Evolutionary conservation across 805 yeast genomes (phyloP).

Genomic region (Wickerhamiella siamensis): DNA sequence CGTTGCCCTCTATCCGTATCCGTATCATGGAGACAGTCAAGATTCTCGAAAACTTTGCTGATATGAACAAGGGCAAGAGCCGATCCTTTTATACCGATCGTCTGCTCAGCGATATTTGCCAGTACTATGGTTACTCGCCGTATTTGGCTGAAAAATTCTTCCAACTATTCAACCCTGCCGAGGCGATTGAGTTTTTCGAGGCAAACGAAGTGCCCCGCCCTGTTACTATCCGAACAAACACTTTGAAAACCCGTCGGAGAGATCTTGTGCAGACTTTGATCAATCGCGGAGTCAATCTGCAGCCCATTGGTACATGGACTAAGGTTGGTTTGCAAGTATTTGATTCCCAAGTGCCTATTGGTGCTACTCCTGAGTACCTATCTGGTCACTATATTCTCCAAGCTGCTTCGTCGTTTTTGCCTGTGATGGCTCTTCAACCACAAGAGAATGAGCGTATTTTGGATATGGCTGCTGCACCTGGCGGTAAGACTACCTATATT

Average conservation of each 20-base stretch:
- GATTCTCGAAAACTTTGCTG: conserved; percentile 73
- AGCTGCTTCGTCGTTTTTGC: conserved; percentile 96
- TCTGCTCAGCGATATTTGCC: conserved; percentile 71
- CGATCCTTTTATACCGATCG: conserved; percentile 73
- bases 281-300: conserved; percentile 91
- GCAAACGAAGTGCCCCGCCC: conserved; percentile 97
- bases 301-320: conserved; percentile 96
- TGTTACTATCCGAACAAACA: conserved; percentile 93
- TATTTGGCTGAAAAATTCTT: conserved; percentile 89
- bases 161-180: conserved; percentile 82
- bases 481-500: conserved; percentile 93
- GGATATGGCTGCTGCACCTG: conserved; percentile 99
- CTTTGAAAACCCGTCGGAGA: conserved; percentile 85
- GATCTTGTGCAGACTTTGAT: conserved; percentile 90
- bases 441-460: conserved; percentile 88
- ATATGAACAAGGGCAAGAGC: conserved; percentile 48
- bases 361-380: conserved; percentile 97
- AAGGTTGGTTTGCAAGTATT: conserved; percentile 95
- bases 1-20: conserved; percentile 70
- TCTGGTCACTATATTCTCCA: conserved; percentile 96
- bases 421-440: conserved; percentile 97
- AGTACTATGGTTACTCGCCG: conserved; percentile 84
- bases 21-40: conserved; percentile 92
- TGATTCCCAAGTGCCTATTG: conserved; percentile 98
- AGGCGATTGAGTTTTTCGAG: conserved; percentile 96